Evolutionary conservation across 164 flowering plant genomes (phyloP).

Genomic region (Paratinospora sagittata): DNA sequence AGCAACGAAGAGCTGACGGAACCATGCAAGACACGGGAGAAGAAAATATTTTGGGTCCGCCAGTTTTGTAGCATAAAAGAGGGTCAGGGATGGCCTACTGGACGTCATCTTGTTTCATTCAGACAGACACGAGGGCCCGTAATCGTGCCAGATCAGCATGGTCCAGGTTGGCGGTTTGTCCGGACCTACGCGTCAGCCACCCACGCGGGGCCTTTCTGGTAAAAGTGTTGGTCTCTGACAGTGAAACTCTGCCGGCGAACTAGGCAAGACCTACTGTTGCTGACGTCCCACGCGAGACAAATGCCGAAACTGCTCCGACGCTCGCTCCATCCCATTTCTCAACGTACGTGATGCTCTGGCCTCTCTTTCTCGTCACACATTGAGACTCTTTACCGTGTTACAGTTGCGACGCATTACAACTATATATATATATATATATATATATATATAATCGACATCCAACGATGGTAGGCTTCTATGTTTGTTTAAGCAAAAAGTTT

Average conservation of each 20-base stretch:
- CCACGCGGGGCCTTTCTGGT: slow-evolving; percentile 25
- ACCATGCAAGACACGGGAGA: slow-evolving; percentile 1
- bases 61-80: slow-evolving; percentile 20
- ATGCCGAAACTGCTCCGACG: neutral
- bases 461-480: too few species aligned
- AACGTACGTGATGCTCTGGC: too few species aligned
- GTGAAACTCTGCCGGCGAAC: slow-evolving; percentile 36
- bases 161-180: slow-evolving; percentile 17
- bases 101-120: slow-evolving; percentile 17
- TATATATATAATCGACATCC: too few species aligned
- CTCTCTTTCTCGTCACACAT: neutral
- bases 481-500: too few species aligned
- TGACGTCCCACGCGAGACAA: slow-evolving; percentile 22
- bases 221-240: slow-evolving; percentile 33
- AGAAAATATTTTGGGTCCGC: neutral
- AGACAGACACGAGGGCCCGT: slow-evolving; percentile 32
- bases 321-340: neutral
- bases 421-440: too few species aligned
- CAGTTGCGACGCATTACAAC: too few species aligned
- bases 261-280: slow-evolving; percentile 18
- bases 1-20: slow-evolving; percentile 15
- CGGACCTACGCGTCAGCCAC: slow-evolving; percentile 14
- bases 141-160: slow-evolving; percentile 34
- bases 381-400: too few species aligned
- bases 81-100: slow-evolving; percentile 34